These are phyloP conservation scores for Boletus sp. DNA, from an alignment of 1,284 basidiomycete species.

Conservation along the genomic window DNA sequence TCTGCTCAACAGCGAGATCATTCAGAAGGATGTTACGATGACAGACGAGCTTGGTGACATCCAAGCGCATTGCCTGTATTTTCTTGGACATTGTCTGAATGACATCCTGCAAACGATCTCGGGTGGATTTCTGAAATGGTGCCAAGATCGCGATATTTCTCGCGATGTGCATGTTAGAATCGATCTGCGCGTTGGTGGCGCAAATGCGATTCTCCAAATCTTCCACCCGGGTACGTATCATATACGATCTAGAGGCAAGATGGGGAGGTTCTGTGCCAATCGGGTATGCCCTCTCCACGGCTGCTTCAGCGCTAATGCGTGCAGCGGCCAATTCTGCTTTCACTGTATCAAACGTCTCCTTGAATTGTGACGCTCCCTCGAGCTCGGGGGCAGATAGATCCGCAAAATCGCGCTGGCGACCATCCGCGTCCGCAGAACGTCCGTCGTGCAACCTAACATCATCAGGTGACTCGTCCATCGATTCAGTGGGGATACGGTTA, in stretches of 20 bases:
- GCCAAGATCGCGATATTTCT: conserved; percentile 84
- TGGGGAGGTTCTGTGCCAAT: conserved; percentile 8
- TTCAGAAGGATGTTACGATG: conserved; percentile 71
- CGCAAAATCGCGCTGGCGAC: conserved; percentile 36
- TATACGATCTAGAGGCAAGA: conserved; percentile 42
- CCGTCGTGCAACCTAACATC: conserved; percentile 21
- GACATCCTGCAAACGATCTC: conserved; percentile 65
- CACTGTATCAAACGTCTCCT: conserved; percentile 81
- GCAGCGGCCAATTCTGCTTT: conserved; percentile 74
- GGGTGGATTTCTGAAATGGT: conserved; percentile 81
- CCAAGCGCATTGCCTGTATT: conserved; percentile 65
- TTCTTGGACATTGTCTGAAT: conserved; percentile 65
- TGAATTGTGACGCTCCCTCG: conserved; percentile 60
- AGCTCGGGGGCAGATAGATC: conserved; percentile 46
- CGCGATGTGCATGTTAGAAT: conserved; percentile 66
- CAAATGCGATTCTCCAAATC: conserved; percentile 61
- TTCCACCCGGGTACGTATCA: conserved; percentile 59
- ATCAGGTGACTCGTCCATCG: conserved; percentile 5
- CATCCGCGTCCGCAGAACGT: conserved; percentile 28
- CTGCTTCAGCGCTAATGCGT: conserved; percentile 23
- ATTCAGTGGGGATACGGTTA: conserved; percentile 28
- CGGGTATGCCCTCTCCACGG: conserved; percentile 5
- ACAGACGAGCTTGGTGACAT: conserved; percentile 69
- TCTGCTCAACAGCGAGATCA: conserved; percentile 72
- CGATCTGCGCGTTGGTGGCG: conserved; percentile 59